These are phyloP conservation scores for Moesziomyces parantarcticus DNA, from an alignment of 1,284 basidiomycete genomes.

Conservation along the genomic window DNA sequence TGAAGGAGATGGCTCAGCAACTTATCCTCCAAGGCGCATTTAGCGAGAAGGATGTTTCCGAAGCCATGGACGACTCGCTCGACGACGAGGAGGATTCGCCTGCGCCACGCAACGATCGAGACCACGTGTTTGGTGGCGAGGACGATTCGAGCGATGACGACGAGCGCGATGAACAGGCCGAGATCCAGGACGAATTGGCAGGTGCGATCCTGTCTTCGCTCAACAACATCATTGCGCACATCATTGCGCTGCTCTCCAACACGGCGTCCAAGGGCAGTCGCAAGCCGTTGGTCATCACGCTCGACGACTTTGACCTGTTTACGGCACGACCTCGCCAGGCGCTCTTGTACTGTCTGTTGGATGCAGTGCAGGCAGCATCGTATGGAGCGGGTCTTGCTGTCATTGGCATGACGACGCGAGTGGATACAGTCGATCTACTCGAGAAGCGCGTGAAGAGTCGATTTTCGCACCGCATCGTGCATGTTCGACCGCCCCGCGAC, in stretches of 20 bases:
- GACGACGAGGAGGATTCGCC: conserved; percentile 5
- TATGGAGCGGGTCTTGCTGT: conserved; percentile 62
- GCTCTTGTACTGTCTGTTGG: conserved; percentile 64
- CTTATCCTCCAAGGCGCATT: conserved; percentile 61
- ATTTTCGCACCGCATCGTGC: conserved; percentile 63
- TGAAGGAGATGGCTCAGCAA: conserved; percentile 64
- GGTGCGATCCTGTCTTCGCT: conserved; percentile 39
- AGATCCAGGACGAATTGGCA: conserved; percentile 40
- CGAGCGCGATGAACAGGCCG: conserved; percentile 23
- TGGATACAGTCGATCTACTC: conserved; percentile 61
- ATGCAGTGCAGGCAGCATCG: conserved; percentile 63
- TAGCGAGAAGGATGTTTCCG: conserved; percentile 31
- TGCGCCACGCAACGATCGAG: background rate
- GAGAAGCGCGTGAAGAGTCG: conserved; percentile 66
- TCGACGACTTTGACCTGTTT: conserved; percentile 64
- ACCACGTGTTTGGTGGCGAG: conserved; percentile 40
- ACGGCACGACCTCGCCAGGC: conserved; percentile 60
- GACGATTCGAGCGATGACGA: conserved; percentile 29
- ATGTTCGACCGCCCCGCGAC: conserved; percentile 48
- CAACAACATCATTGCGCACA: conserved; percentile 53
- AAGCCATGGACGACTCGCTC: conserved; percentile 11
- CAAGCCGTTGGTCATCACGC: conserved; percentile 58
- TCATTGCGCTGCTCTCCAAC: conserved; percentile 60
- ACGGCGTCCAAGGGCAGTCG: background rate
- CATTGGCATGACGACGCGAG: conserved; percentile 55